Evolutionary conservation across 2,329 filamentous ascomycete species (phyloP).

Genomic region (Didymella keratinophila): DNA sequence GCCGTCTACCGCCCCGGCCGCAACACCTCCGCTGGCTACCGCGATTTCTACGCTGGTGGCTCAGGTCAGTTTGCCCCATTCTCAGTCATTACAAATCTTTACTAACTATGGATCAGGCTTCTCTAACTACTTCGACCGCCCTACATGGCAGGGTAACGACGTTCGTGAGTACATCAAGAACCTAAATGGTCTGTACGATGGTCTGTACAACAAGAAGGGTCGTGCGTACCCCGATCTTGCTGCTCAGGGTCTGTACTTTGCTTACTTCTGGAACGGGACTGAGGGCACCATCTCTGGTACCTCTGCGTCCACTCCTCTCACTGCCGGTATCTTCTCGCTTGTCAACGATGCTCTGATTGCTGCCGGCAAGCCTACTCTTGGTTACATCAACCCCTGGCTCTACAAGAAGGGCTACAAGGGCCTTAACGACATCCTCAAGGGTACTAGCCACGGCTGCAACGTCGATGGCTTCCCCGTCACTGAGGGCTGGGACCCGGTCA

Average conservation of each 20-base stretch:
- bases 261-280: constrained; percentile 53
- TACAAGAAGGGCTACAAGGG: constrained; percentile 59
- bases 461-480: constrained; percentile 47
- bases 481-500: constrained; percentile 50
- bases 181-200: constrained; percentile 53
- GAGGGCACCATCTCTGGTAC: constrained; percentile 59
- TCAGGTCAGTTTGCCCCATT: too few relatives aligned
- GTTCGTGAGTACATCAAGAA: constrained; percentile 56
- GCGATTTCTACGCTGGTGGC: constrained; percentile 61
- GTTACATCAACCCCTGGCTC: constrained; percentile 69
- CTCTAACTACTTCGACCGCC: constrained; percentile 58
- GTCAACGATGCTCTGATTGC: constrained; percentile 68
- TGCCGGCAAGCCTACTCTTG: constrained; percentile 59
- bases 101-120: too few relatives aligned
- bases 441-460: constrained; percentile 51
- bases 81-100: too few relatives aligned
- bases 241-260: constrained; percentile 63
- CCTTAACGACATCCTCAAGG: constrained; percentile 58
- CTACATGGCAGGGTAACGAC: constrained; percentile 57
- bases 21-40: constrained; percentile 46
- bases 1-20: constrained; percentile 51
- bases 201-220: constrained; percentile 62
- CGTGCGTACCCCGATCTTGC: constrained; percentile 70
- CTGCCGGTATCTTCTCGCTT: constrained; percentile 66
- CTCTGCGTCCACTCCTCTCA: constrained; percentile 65